Evolutionary conservation across 164 flowering plant genomes (phyloP).

Genomic region (Macadamia integrifolia): DNA sequence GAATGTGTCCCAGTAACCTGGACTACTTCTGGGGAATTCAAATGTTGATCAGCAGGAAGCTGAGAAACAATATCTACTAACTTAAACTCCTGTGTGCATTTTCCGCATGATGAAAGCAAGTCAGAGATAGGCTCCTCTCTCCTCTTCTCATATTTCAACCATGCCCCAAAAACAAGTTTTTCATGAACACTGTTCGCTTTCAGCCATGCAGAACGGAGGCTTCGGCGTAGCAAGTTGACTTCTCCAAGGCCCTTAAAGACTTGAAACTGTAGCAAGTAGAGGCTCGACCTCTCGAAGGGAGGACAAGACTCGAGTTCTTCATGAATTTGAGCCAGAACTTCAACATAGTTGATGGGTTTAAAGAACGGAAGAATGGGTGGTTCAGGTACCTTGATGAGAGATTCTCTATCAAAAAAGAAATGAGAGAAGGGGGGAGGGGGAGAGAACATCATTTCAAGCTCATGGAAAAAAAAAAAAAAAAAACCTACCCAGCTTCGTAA

Average conservation of each 20-base stretch:
- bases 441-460: not conserved
- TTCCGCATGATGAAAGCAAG: slow-evolving; percentile 72
- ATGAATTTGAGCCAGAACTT: slow-evolving; percentile 91
- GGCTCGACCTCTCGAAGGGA: slow-evolving; percentile 56
- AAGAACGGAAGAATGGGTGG: slow-evolving; percentile 71
- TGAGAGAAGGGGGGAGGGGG: not conserved
- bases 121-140: slow-evolving; percentile 78
- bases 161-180: slow-evolving; percentile 81
- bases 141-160: slow-evolving; percentile 90
- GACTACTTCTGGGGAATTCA: slow-evolving; percentile 13
- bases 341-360: slow-evolving; percentile 89
- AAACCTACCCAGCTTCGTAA: not conserved
- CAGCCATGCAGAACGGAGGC: slow-evolving; percentile 80
- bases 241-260: slow-evolving; percentile 94
- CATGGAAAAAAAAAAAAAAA: not conserved
- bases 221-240: slow-evolving; percentile 70
- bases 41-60: slow-evolving; percentile 26
- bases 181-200: slow-evolving; percentile 67
- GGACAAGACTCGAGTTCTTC: slow-evolving; percentile 87
- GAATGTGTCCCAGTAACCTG: slow-evolving; percentile 21
- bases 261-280: slow-evolving; percentile 76
- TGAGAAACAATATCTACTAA: slow-evolving; percentile 56
- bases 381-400: slow-evolving; percentile 85
- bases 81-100: slow-evolving; percentile 65
- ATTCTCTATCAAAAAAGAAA: slow-evolving; percentile 54